Base-by-base conservation (phyloP, 768 basidiomycete species). In the Ramaria sp. region DNA sequence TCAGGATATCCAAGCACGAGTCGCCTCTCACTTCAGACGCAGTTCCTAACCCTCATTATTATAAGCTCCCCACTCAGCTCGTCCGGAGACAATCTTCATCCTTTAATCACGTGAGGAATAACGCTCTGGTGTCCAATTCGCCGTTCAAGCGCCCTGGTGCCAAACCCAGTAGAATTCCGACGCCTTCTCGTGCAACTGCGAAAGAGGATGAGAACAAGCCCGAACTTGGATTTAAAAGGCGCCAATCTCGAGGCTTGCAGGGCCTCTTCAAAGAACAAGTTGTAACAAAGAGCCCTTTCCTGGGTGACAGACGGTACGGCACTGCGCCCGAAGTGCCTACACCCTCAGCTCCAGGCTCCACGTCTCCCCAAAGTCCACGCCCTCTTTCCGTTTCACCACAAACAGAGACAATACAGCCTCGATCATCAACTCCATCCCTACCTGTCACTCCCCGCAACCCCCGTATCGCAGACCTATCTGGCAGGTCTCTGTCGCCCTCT, bases 271-370 rank as follows among this genome's bases (percentile, higher is more conserved):
- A 86, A 67, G 82, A 76, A 61, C 86, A 88, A 63, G 83, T 83
- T 7, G 88, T 92, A 25, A 79, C 81, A 25, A 88, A 84, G 71
- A 89, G 87, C 61, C 88, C 89, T 20, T 92, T 92, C 71, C 79
- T 71, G 58, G 71, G 67, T 55, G 53, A 47, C 44, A 55, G 36
- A 25, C 57, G 67, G 69, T 24, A 48, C 32, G 7, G 49, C 18
- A 30, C 20, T 15, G 18, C 56, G 27, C 34, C 43, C 5, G 60
- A 59, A 22, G 57, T 58, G 45, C 60, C 58, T 27, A 62, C 64
- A 55, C 62, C 61, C 50, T 27, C 56, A 54, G 37, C 38, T 20
- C 12, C n/a, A n/a, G n/a, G n/a, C n/a, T n/a, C n/a, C n/a, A n/a
- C n/a, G n/a, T n/a, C n/a, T n/a, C n/a, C n/a, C 48, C 51, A 28